Conservation (phyloP, 2,329 filamentous ascomycete genomes). For the Apiospora koreana region DNA sequence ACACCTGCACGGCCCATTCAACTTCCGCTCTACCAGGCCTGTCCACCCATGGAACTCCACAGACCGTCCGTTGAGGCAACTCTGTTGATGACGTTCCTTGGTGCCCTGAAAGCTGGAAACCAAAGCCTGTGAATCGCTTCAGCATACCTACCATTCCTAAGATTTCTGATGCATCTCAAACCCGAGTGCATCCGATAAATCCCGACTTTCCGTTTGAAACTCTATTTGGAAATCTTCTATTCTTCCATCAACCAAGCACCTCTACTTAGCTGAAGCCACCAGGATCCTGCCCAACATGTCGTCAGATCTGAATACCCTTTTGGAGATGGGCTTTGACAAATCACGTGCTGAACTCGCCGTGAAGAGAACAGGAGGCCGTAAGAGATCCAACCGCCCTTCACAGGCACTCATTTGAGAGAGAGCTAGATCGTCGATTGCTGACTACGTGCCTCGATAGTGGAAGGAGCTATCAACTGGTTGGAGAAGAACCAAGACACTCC, state of each 20-base stretch:
- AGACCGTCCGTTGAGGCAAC: neutral
- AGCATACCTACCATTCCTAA: neutral
- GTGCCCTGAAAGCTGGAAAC: neutral
- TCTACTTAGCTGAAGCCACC: conserved; percentile 12
- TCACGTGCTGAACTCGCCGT: conserved; percentile 81
- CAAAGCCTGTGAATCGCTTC: conserved; percentile 7
- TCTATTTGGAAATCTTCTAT: neutral
- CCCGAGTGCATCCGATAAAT: neutral
- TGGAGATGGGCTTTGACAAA: conserved; percentile 81
- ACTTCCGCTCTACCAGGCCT: neutral
- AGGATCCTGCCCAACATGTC: conserved; percentile 45
- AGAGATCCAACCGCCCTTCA: conserved; percentile 35
- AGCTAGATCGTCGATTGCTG: neutral
- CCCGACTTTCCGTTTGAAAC: neutral
- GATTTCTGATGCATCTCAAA: neutral
- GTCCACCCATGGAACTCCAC: neutral
- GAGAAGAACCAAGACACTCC: conserved; percentile 88
- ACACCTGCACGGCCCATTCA: conserved; percentile 8
- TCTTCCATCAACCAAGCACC: conserved; percentile 22
- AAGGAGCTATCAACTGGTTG: conserved; percentile 91
- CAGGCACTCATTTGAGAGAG: neutral
- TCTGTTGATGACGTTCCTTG: conserved; percentile 6
- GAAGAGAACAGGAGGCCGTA: conserved; percentile 78
- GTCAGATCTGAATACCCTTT: conserved; percentile 60
- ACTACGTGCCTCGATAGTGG: conserved; percentile 53